Evolutionary conservation across 306 rosid species (phyloP), one percentile per base, ranked within the genome.

Genomic region (Sophora flavescens): DNA sequence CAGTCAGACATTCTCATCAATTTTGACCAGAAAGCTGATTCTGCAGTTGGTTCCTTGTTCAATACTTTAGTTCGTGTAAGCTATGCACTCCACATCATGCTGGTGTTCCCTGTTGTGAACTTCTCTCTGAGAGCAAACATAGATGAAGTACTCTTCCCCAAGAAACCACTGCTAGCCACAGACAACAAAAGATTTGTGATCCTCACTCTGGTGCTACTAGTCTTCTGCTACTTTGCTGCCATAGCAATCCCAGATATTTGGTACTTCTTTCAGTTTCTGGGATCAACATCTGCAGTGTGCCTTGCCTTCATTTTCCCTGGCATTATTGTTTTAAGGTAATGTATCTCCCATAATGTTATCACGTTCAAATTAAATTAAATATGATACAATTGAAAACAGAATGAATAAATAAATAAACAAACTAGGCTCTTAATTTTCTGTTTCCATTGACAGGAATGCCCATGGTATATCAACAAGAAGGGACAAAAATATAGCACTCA

Each of bases 231-330:
- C 83, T 68, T 95, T 10, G 93, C 92, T 41, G 97, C 98, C 33
- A 92, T 92, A 36, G 90, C 96, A 22, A 63, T 95, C 73, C 99
- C 98, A 60, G 86, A 89, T 80, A 90, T 95, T 71, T 95, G 98
- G 99, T 90, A 83, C 42, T 83, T 92, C 75, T 92, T 95, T 87
- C 97, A 92, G 83, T 88, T 95, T 78, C 28, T 95, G 74, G 99
- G 99, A 44, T 95, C 97, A 71, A 81, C 99, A 30, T 70, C 96
- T 41, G 99, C 97, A 0, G 79, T 91, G 54, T 87, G 87, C 84
- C 97, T 95, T 13, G 96, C 92, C 80, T 95, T 95, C 78, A 86
- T 95, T 53, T 95, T 95, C 81, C 99, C 99, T 12, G 97, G 87
- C 60, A 81, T 77, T 35, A 88, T 95, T 80, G 99, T 80, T 64